A percentile compares a stretch with the other conserved stretches of the same genome.
phyloP scores from a whole-genome alignment of 148 eudicot genomes.

The Persicaria tinctoria region DNA sequence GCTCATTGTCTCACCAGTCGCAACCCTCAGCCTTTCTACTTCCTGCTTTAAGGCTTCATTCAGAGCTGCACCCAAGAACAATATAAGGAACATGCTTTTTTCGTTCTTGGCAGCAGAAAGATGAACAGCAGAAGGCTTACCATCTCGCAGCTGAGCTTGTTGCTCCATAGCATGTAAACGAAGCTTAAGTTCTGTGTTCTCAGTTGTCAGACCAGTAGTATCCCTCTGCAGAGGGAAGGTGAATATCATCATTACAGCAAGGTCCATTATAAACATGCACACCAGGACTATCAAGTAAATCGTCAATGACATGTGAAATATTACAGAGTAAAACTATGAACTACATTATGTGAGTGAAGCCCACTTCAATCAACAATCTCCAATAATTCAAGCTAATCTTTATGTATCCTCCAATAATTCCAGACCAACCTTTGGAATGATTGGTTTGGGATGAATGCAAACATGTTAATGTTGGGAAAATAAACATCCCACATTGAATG shows the following conservation, averaged over 20 bases:
- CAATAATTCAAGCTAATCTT: not conserved
- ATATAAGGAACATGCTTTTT: not conserved
- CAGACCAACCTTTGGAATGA: not conserved
- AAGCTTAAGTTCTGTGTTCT: slow-evolving; percentile 27
- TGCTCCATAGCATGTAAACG: slow-evolving; percentile 31
- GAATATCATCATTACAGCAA: not conserved
- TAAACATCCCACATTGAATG: too few relatives aligned
- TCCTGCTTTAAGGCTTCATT: slow-evolving; percentile 51
- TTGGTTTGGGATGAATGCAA: not conserved
- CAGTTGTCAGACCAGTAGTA: slow-evolving; percentile 21
- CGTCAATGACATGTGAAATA: not conserved
- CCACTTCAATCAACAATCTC: not conserved
- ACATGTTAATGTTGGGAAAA: not conserved
- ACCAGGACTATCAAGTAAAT: not conserved
- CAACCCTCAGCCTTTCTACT: slow-evolving; percentile 45
- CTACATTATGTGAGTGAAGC: not conserved
- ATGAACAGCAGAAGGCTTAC: slow-evolving; percentile 17
- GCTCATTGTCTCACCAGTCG: slow-evolving; percentile 34
- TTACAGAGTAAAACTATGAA: not conserved
- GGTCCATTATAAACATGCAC: not conserved
- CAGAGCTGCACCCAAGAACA: slow-evolving; percentile 25
- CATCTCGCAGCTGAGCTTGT: slow-evolving; percentile 42
- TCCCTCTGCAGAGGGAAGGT: slow-evolving; percentile 17
- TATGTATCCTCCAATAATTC: not conserved
- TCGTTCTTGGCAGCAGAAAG: not conserved